Conservation (phyloP, 768 basidiomycete genomes). For the Paxillus ammoniavirescens region DNA sequence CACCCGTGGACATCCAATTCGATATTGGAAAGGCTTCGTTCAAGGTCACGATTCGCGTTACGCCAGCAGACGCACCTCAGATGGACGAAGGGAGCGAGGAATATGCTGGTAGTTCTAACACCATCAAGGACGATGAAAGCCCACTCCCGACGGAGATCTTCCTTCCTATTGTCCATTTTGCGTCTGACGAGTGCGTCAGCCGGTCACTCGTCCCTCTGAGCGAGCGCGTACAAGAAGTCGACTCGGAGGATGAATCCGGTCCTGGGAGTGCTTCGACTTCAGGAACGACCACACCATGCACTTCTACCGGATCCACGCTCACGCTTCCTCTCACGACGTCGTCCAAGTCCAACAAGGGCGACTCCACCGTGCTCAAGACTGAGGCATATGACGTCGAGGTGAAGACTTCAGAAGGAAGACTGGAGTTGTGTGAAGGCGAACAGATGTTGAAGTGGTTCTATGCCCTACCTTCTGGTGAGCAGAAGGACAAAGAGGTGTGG, state of each 20-base stretch:
- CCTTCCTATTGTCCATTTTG: constrained; percentile 88
- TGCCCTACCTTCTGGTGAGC: constrained; percentile 27
- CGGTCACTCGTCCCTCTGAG: constrained; percentile 11
- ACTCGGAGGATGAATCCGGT: background rate
- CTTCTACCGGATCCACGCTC: constrained; percentile 13
- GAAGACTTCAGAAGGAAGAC: constrained; percentile 44
- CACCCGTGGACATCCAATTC: constrained; percentile 64
- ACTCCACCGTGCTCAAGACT: constrained; percentile 8
- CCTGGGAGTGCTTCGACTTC: background rate
- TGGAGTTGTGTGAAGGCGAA: constrained; percentile 45
- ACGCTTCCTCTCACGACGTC: constrained; percentile 8
- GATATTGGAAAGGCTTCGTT: constrained; percentile 72
- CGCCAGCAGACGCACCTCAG: constrained; percentile 49
- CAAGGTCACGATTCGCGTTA: constrained; percentile 64
- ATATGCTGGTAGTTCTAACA: background rate
- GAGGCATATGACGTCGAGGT: constrained; percentile 41
- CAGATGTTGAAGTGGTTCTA: constrained; percentile 56
- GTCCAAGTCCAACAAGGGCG: background rate
- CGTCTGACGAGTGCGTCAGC: constrained; percentile 38
- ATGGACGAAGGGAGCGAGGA: background rate
- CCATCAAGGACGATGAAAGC: constrained; percentile 23
- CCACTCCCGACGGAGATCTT: constrained; percentile 83
- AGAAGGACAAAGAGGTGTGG: constrained; percentile 29
- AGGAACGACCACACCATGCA: constrained; percentile 2
- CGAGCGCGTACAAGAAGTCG: background rate